Evolutionary conservation across 2,329 filamentous ascomycete species (phyloP).

Genomic region (Venturia aucupariae): DNA sequence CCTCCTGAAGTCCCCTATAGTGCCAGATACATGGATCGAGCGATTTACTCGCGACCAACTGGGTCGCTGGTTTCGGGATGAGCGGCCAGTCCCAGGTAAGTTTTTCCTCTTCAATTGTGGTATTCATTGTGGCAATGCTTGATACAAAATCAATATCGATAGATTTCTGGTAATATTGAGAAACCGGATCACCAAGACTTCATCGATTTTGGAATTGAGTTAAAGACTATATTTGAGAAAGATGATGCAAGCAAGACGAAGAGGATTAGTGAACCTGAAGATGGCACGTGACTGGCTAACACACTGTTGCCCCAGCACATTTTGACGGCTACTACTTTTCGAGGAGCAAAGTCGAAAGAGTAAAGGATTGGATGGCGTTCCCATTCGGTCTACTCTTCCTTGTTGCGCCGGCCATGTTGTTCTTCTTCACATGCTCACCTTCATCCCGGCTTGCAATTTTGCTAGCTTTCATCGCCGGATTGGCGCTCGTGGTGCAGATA

Average conservation of each 20-base stretch:
- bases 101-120: no score
- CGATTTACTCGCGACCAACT: not conserved
- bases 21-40: not conserved
- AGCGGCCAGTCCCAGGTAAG: not conserved
- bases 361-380: slow-evolving; percentile 5
- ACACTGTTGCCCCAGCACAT: not conserved
- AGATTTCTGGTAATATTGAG: no score
- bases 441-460: not conserved
- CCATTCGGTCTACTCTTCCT: not conserved
- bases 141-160: no score
- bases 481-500: not conserved
- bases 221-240: no score
- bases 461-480: not conserved
- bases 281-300: no score
- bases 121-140: no score
- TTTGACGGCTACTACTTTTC: not conserved
- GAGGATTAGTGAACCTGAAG: no score
- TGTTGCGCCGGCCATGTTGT: not conserved
- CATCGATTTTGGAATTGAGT: no score
- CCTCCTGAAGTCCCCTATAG: not conserved
- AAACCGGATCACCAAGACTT: no score
- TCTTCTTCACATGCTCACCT: not conserved
- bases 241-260: no score
- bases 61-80: not conserved
- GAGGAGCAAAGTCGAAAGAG: not conserved